Evolutionary conservation across 148 eudicot genomes (phyloP).

Genomic region (Chenopodium berlandieri): DNA sequence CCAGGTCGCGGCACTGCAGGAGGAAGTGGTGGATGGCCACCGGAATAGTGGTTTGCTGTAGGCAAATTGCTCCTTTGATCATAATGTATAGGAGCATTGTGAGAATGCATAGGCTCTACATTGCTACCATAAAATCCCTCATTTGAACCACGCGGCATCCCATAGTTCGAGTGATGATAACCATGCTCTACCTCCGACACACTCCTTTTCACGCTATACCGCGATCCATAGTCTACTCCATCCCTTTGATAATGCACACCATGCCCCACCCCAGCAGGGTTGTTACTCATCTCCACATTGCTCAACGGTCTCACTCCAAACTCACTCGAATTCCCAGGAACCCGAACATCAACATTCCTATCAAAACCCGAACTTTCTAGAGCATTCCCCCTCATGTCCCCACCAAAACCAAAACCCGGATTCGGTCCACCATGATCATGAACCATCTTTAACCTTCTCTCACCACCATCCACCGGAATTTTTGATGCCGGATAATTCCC

Average conservation of each 20-base stretch:
- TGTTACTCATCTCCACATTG: constrained; percentile 10
- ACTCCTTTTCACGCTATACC: constrained; percentile 11
- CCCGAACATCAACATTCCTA: constrained; percentile 18
- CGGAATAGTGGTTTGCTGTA: constrained; percentile 15
- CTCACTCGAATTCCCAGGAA: constrained; percentile 19
- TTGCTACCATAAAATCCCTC: constrained; percentile 10
- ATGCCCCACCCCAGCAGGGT: constrained; percentile 1
- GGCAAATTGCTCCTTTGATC: constrained; percentile 28
- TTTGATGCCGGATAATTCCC: constrained; percentile 8
- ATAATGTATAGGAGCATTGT: constrained; percentile 17
- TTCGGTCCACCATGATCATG: constrained; percentile 59
- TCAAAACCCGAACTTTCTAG: constrained; percentile 25
- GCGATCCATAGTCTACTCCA: constrained; percentile 14
- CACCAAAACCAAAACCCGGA: constrained; percentile 13
- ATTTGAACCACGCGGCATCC: constrained; percentile 8
- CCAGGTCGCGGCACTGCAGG: constrained; percentile 31
- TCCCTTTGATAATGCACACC: constrained; percentile 21
- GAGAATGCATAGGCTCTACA: constrained; percentile 13
- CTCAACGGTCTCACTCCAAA: neutral
- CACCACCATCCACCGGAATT: constrained; percentile 26
- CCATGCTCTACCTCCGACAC: constrained; percentile 11
- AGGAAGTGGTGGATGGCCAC: constrained; percentile 25
- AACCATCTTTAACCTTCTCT: constrained; percentile 60
- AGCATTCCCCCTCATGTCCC: constrained; percentile 18
- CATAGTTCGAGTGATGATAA: constrained; percentile 22